A percentile compares a stretch with the other conserved stretches of the same genome.
Evolutionary conservation across 2,329 filamentous ascomycete species (phyloP).

Genomic region (Colletotrichum limetticola): DNA sequence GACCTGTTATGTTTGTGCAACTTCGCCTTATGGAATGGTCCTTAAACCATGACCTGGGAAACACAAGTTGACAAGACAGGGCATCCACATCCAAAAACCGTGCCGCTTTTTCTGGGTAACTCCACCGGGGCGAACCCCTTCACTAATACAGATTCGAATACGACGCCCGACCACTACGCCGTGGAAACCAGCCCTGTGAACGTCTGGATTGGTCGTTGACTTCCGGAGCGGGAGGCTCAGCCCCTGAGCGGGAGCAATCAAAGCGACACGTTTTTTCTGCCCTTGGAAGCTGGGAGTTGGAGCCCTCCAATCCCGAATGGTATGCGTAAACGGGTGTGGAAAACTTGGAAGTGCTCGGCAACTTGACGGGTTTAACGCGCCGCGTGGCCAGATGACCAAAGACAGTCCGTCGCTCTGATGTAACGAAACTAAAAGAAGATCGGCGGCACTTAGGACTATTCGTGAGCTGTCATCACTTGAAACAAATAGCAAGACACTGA

Average conservation of each 20-base stretch:
- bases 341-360: background rate
- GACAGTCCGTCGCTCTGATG: background rate
- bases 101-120: conserved; percentile 1
- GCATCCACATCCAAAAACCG: background rate
- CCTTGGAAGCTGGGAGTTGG: background rate
- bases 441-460: background rate
- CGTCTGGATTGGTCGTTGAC: conserved; percentile 13
- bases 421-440: background rate
- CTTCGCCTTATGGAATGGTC: background rate
- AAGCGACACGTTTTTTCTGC: background rate
- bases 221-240: conserved; percentile 8
- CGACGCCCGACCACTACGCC: conserved; percentile 20
- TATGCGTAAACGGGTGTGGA: background rate
- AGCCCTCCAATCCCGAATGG: background rate
- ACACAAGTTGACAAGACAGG: background rate
- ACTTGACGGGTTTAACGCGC: background rate
- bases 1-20: background rate
- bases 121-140: conserved; percentile 7
- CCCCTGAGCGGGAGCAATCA: conserved; percentile 6
- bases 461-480: background rate
- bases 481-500: too few species aligned
- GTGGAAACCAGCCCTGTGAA: conserved; percentile 4
- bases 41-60: background rate
- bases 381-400: background rate
- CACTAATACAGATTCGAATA: conserved; percentile 25